Percentiles rank a stretch among this genome's conserved stretches.
These are phyloP conservation scores for Suillus brevipes DNA, from an alignment of 768 basidiomycete species.

Conservation along the genomic window DNA sequence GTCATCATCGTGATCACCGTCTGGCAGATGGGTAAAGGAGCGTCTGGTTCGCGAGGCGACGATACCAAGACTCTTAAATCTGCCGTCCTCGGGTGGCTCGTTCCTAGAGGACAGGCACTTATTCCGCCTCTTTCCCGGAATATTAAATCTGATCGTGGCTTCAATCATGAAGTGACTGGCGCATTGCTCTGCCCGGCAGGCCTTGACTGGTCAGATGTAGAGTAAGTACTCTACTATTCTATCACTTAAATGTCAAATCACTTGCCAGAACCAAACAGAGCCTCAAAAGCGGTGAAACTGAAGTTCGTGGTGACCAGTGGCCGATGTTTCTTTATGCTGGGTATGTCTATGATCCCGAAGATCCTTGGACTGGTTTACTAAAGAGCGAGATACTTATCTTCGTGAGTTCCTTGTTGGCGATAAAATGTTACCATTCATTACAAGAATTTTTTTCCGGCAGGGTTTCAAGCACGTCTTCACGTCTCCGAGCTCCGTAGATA, in stretches of 20 bases:
- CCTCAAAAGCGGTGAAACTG: background rate
- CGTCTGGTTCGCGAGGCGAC: conserved; percentile 22
- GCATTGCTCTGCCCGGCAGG: conserved; percentile 30
- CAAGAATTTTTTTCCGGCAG: background rate
- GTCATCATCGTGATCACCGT: background rate
- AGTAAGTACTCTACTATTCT: conserved; percentile 6
- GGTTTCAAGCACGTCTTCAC: background rate
- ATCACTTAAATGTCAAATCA: background rate
- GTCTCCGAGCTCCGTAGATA: background rate
- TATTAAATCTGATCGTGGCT: conserved; percentile 17
- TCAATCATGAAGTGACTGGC: conserved; percentile 29
- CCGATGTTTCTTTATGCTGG: background rate
- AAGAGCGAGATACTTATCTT: background rate
- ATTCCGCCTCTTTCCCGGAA: conserved; percentile 12
- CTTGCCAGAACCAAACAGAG: background rate
- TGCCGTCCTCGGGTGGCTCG: conserved; percentile 24
- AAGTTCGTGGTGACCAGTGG: background rate
- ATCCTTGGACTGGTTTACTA: background rate
- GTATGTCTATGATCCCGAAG: background rate
- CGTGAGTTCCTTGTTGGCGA: background rate
- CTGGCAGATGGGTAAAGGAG: conserved; percentile 14
- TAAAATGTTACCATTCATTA: background rate
- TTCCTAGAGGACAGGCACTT: conserved; percentile 17
- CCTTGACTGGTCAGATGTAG: conserved; percentile 26
- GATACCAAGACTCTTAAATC: conserved; percentile 21